Conservation (phyloP, 2,329 filamentous ascomycete genomes). For the Ophiocordyceps camponoti-saundersi region DNA sequence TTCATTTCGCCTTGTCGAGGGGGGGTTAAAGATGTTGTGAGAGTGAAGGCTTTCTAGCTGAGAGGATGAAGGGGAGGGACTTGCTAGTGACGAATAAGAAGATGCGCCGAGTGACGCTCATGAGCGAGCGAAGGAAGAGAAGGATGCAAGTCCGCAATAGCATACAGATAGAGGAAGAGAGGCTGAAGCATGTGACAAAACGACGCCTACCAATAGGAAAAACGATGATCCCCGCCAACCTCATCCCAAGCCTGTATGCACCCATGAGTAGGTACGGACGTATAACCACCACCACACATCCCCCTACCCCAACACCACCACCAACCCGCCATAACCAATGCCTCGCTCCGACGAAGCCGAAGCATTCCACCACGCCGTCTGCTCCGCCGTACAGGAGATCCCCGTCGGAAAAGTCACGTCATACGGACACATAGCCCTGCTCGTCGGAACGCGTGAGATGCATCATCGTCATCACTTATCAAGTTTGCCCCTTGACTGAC, state of each 20-base stretch:
- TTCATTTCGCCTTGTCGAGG: too few relatives aligned
- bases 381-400: slow-evolving; percentile 71
- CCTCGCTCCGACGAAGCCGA: slow-evolving; percentile 56
- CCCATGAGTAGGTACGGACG: too few relatives aligned
- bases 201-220: background rate
- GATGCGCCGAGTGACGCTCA: background rate
- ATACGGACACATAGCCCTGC: slow-evolving; percentile 64
- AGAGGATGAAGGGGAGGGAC: too few relatives aligned
- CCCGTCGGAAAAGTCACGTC: slow-evolving; percentile 70
- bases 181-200: too few relatives aligned
- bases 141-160: too few relatives aligned
- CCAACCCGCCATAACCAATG: slow-evolving; percentile 26
- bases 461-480: background rate
- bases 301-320: background rate
- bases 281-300: background rate
- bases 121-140: too few relatives aligned
- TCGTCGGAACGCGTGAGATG: slow-evolving; percentile 57
- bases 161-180: too few relatives aligned
- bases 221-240: background rate
- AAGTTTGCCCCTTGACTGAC: too few relatives aligned
- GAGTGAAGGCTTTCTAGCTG: too few relatives aligned
- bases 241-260: too few relatives aligned
- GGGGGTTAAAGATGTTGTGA: too few relatives aligned
- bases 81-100: background rate
- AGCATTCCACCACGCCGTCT: slow-evolving; percentile 63